Evolutionary conservation across 352 stramenopile genomes (phyloP), one percentile per base, ranked within the genome.

Genomic region (Aphanomyces invadans): DNA sequence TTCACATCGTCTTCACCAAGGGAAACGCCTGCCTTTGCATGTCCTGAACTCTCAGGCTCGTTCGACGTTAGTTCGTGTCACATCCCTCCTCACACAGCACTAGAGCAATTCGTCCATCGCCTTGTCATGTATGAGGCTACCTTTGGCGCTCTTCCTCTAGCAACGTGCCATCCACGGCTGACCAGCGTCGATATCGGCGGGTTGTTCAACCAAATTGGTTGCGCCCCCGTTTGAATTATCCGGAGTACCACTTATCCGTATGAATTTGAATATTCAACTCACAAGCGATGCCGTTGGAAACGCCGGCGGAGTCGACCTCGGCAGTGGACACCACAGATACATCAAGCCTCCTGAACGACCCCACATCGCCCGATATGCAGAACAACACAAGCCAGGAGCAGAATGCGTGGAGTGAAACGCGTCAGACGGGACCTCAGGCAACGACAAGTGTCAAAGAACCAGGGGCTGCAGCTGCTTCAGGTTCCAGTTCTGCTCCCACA

Each of bases 211-310:
- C n/a, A n/a, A n/a, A n/a, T n/a, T n/a, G n/a, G n/a, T n/a, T n/a
- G n/a, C n/a, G n/a, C n/a, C n/a, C n/a, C n/a, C n/a, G n/a, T n/a
- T n/a, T n/a, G n/a, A n/a, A n/a, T n/a, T n/a, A n/a, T n/a, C n/a
- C n/a, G n/a, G n/a, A n/a, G n/a, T n/a, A n/a, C 36, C 36, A n/a
- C 10, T 52, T 52, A 52, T 52, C 44, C 44, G 44, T 52, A 52
- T 15, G 21, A 60, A 60, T 60, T 60, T 21, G n/a, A 60, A 60
- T 52, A 23, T 52, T 52, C 21, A 25, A 52, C 9, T 25, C 44
- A 52, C 12, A 9, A n/a, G 44, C 23, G 4, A 52, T 52, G 44
- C 4, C 9, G 4, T 52, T 19, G 44, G 44, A 52, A 52, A 19
- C 44, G 21, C 7, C 44, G 21, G 12, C 44, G n/a, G n/a, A n/a